Evolutionary conservation across 208 protist genomes (phyloP), one percentile per base, ranked within the genome.

Genomic region (Crithidia mellificae): DNA sequence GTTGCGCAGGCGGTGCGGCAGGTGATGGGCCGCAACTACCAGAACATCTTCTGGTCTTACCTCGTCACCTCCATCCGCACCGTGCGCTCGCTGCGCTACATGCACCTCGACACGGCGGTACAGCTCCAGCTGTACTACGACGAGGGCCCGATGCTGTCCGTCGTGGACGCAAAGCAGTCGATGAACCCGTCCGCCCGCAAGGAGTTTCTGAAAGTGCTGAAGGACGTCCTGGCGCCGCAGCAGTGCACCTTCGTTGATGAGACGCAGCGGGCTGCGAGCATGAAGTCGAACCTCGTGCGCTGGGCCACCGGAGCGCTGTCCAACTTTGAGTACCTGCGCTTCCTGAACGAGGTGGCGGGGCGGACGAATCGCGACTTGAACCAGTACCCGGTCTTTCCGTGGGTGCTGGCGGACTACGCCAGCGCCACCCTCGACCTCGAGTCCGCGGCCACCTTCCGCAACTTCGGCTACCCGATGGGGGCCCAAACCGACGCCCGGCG

Each of bases 331-430:
- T 98, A 98, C 71, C 55, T 99, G 14, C 63, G 79, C 63, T 91
- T 96, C 63, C 78, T 98, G 19, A 99, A 99, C 74, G 70, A 68
- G 25, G 64, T 86, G 30, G 96, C 94, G 5, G 93, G 95, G 24
- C 84, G 96, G 19, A 97, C 92, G 5, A 85, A 82, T 54, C 87
- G 89, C 52, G 96, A 98, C 72, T 78, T 93, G 54, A 98, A 93
- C 61, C 96, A 98, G 83, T 98, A 98, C 66, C 97, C 97, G 20
- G 83, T 99, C 8, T 97, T 98, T 63, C 97, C 97, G 25, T 99
- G 95, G 95, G 85, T 98, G 43, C 65, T 99, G n/a, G 66, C 75
- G 2, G 90, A 97, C 77, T 97, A 96, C 76, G 87, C 63, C 32
- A 89, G 83, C n/a, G 41, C 62, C n/a, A 79, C 63, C 54, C 80